These are phyloP conservation scores for Moesziomyces sp. DNA, from an alignment of 1,284 basidiomycete genomes.

Conservation along the genomic window DNA sequence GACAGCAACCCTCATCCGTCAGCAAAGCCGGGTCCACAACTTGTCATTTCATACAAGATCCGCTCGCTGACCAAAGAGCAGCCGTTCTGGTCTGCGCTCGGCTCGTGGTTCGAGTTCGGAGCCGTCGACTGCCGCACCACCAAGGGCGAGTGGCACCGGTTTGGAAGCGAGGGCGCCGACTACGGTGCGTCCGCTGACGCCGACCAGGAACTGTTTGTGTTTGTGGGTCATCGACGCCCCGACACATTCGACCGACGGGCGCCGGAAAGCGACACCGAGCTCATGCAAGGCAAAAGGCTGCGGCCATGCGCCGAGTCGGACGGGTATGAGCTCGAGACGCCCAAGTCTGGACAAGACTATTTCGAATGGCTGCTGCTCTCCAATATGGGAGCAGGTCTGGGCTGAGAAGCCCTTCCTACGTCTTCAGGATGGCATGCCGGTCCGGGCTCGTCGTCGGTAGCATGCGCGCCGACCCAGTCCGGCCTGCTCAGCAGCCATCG, in stretches of 20 bases:
- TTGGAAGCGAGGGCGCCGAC: slow-evolving; percentile 20
- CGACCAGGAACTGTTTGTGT: slow-evolving; percentile 56
- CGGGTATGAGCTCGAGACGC: slow-evolving; percentile 14
- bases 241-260: slow-evolving; percentile 40
- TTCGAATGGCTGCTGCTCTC: slow-evolving; percentile 57
- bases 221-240: slow-evolving; percentile 49
- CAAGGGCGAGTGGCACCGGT: slow-evolving; percentile 30
- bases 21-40: slow-evolving; percentile 21
- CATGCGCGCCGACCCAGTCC: slow-evolving; percentile 20
- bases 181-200: slow-evolving; percentile 25
- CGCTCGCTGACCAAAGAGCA: slow-evolving; percentile 81
- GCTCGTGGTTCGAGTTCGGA: slow-evolving; percentile 80
- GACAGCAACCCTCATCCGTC: neutral
- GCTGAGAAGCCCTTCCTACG: too few relatives aligned
- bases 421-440: too few relatives aligned
- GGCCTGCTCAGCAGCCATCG: slow-evolving; percentile 22
- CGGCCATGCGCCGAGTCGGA: slow-evolving; percentile 20
- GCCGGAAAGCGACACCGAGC: slow-evolving; percentile 37
- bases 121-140: slow-evolving; percentile 70
- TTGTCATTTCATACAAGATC: slow-evolving; percentile 74
- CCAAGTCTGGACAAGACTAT: slow-evolving; percentile 35
- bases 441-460: neutral
- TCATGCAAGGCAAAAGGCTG: slow-evolving; percentile 54
- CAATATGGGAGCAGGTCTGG: slow-evolving; percentile 33
- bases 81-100: slow-evolving; percentile 83